Evolutionary conservation across 345 rosid genomes (phyloP).

Genomic region (Lagerstroemia speciosa): DNA sequence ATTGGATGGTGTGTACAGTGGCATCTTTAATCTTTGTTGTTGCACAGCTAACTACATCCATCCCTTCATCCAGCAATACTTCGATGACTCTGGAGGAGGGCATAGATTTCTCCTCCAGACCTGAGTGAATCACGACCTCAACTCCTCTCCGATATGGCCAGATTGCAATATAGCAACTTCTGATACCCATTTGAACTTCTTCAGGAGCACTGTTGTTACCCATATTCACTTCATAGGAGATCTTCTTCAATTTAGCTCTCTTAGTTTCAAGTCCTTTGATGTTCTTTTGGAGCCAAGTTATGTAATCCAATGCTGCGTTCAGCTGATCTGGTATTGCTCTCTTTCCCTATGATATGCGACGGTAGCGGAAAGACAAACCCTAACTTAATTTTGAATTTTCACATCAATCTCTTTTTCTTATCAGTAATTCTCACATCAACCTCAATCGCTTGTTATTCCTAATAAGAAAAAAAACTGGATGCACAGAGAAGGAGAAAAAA

Average conservation of each 20-base stretch:
- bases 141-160: not conserved
- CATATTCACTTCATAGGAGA: constrained; percentile 9
- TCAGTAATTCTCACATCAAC: not conserved
- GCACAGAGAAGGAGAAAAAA: too few relatives aligned
- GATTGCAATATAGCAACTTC: not conserved
- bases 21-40: not conserved
- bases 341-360: constrained; percentile 68
- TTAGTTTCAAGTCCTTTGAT: constrained; percentile 31
- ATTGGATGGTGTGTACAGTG: not conserved
- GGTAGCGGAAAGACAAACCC: not conserved
- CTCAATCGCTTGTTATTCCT: not conserved
- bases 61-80: not conserved
- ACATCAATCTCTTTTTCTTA: too few relatives aligned
- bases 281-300: constrained; percentile 36
- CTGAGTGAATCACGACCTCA: not conserved
- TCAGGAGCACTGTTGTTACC: not conserved
- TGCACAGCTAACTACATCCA: not conserved
- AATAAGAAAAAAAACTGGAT: too few relatives aligned
- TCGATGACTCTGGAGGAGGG: not conserved
- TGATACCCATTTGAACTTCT: not conserved
- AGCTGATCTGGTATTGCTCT: constrained; percentile 69
- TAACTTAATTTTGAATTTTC: too few relatives aligned
- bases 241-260: constrained; percentile 33
- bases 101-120: not conserved
- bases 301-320: constrained; percentile 54